phyloP scores from a whole-genome alignment of 2,329 filamentous ascomycete species.

The Pseudocercospora eumusae region DNA sequence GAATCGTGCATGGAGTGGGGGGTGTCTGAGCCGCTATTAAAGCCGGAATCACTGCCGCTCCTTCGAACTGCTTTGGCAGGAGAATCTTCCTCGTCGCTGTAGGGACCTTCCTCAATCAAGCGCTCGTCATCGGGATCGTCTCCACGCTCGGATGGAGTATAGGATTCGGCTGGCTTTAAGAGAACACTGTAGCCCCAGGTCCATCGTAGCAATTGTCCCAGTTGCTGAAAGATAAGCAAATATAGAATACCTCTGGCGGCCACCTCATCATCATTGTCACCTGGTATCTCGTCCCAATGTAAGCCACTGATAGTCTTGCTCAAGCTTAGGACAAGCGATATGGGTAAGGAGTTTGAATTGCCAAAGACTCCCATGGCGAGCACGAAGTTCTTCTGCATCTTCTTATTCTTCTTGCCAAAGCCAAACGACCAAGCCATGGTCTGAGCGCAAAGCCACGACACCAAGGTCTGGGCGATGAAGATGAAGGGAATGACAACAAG shows the following conservation, averaged over 20 bases:
- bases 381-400: constrained; percentile 88
- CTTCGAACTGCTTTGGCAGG: constrained; percentile 16
- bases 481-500: constrained; percentile 94
- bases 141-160: constrained; percentile 65
- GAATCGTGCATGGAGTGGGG: constrained; percentile 36
- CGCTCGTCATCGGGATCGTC: constrained; percentile 52
- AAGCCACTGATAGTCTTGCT: constrained; percentile 89
- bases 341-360: constrained; percentile 96
- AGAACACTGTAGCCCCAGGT: constrained; percentile 97
- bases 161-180: constrained; percentile 78
- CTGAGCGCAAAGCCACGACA: constrained; percentile 78
- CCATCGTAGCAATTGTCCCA: constrained; percentile 93
- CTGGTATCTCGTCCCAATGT: constrained; percentile 88
- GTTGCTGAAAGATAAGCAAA: constrained; percentile 93
- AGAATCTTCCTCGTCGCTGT: constrained; percentile 52
- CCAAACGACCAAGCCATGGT: constrained; percentile 72
- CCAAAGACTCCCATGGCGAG: constrained; percentile 97
- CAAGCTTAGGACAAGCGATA: constrained; percentile 90
- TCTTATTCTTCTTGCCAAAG: constrained; percentile 56
- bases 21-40: constrained; percentile 50
- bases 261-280: constrained; percentile 94
- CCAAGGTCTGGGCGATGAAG: constrained; percentile 80
- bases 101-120: constrained; percentile 54
- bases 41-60: constrained; percentile 45
- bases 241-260: constrained; percentile 92